Base-by-base conservation (phyloP, 345 rosid species). In the Gossypium sturtianum region DNA sequence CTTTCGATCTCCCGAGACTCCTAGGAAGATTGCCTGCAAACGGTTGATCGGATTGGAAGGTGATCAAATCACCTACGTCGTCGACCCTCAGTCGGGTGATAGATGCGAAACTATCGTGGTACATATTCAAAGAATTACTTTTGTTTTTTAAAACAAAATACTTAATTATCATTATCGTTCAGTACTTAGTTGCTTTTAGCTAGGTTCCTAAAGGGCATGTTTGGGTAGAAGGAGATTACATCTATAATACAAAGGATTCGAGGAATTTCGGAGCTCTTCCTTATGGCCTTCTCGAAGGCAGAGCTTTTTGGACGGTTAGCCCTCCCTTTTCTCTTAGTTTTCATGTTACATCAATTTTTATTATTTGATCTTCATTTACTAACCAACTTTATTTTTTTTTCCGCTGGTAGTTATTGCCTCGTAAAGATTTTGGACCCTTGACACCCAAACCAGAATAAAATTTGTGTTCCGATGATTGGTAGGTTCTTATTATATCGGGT, bases 121-220 rank as follows among this genome's bases (percentile, higher is more conserved):
- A 89, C 61, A 2, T 57, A 54, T 3, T 7, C 47, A 29, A 20
- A 17, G 45, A 51, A 60, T 27, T 17, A 43, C 19, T 5, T 5
- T 20, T 70, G 49, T 7, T 79, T 67, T 17, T 13, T 23, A 34
- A 22, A 57, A 12, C 25, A 34, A 34, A 34, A 34, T 2, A 25
- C 38, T 34, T 34, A 4, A 34, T 29, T 34, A 34, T 34, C 38
- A 34, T 34, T 4, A 4, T 34, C 41, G 1, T 34, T 34, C 41
- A 5, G 41, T 5, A 34, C 7, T 34, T 34, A 4, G 41, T 34
- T 34, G 41, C 41, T 34, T 34, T 34, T 34, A 34, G 7, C 7
- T 59, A 91, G 98, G 92, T 91, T 75, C 98, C 98, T 4, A 78
- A 72, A 81, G 97, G 97, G 63, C 91, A 87, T 76, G 73, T 91